Evolutionary conservation across 1,284 basidiomycete genomes (phyloP), one percentile per base, ranked within the genome.

Genomic region (Phellinidium pouzarii): DNA sequence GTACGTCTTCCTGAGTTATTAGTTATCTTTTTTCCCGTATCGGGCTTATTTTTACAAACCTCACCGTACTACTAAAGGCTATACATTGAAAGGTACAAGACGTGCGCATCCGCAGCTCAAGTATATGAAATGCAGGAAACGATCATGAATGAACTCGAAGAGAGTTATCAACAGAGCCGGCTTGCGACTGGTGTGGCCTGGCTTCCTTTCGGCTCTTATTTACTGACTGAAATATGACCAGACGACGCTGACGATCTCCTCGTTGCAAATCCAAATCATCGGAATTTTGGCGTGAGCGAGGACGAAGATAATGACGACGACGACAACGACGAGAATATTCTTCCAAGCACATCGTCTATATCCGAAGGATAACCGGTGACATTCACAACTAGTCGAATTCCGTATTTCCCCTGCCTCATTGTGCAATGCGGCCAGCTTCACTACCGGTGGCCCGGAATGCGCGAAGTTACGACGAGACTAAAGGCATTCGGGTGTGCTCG

Each of bases 61-160:
- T 22, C 55, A 9, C 23, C 17, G 19, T 23, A 17, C 22, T 26
- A 22, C 22, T 25, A 12, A 42, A 81, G 87, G 36, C 62, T 71
- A 3, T 80, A 87, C 54, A 71, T 95, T 52, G 78, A 84, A 53
- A 77, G 77, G 43, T 95, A 95, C 63, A 74, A 77, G 55, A 82
- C 74, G 29, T 94, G 92, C 63, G 66, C 64, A 7, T 78, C 79
- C 1, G 73, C 85, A 0, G 78, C 72, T 25, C 86, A 90, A 48
- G 74, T 94, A 4, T 63, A 67, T 14, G 72, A 65, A 3, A 80
- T 80, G 73, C 90, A 93, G 66, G 81, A 87, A 48, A 65, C 65
- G 43, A 87, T 94, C 50, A 83, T 94, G 59, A 69, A 73, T 9
- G 88, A 93, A 59, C 74, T 91, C 27, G 82, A 91, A 66, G 72